Base-by-base conservation (phyloP, 1,139 yeast species). In the Citeromyces siamensis region DNA sequence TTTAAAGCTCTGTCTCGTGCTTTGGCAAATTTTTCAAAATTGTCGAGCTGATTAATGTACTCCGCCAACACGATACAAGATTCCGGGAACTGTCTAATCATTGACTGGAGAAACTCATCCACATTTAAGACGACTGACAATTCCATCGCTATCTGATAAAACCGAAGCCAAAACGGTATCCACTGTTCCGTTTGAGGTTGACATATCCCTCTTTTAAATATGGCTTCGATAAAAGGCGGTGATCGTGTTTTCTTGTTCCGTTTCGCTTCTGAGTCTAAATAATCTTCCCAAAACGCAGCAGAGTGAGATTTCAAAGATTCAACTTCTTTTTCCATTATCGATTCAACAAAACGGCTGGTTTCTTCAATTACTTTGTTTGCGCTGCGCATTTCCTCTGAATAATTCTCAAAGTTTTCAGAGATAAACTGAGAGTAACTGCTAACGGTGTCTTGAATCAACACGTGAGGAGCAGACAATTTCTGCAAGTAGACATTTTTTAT, bases 381-480 rank as follows among this genome's bases (percentile, higher is more conserved):
- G 2, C 45, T 41, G 2, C 46, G 39, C 66, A 73, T 61, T 28
- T 53, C 55, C 6, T 42, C 39, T 12, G 62, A 68, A 46, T 74
- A 75, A 3, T 45, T 48, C 2, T 45, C 42, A 26, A 41, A 46
- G 37, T 53, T 38, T 5, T 44, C 40, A 1, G 75, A 59, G 2
- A 72, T 58, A 38, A 70, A 67, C 1, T 59, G 38, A 0, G 79
- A 72, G 35, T 57, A 61, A 6, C 56, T 58, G 12, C 59, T 49
- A 42, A 62, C 71, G 0, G 75, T 65, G 1, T 62, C 60, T 2
- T 62, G 63, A 4, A 74, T 40, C 5, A 51, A 44, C 2, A 45
- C 42, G 46, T 70, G 78, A 0, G 78, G 77, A 29, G 52, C 47
- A 7, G 53, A 42, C 3, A 74, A 51, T 20, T 74, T 48, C 29